phyloP scores from a whole-genome alignment of 2,329 filamentous ascomycete genomes.

The Esteya vermicola region DNA sequence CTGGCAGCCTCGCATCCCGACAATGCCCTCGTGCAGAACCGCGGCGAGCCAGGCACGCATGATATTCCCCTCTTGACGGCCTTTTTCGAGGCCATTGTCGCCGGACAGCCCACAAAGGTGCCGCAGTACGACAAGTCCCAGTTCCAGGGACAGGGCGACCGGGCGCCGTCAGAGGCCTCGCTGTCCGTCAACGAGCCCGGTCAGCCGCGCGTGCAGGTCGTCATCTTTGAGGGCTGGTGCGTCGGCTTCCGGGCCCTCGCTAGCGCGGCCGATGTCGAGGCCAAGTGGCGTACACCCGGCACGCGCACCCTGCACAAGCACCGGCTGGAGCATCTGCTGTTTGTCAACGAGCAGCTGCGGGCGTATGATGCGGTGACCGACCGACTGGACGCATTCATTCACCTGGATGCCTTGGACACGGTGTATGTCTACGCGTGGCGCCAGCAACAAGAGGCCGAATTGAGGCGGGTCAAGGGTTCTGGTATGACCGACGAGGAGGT shows the following conservation, averaged over 20 bases:
- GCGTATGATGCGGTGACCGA: conserved; percentile 34
- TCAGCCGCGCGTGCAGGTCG: conserved; percentile 38
- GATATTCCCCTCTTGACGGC: conserved; percentile 50
- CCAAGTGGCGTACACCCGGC: conserved; percentile 22
- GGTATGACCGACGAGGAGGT: conserved; percentile 80
- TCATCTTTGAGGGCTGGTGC: conserved; percentile 86
- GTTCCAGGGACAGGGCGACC: conserved; percentile 63
- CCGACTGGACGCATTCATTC: conserved; percentile 38
- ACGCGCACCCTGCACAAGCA: conserved; percentile 29
- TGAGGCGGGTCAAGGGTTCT: conserved; percentile 50
- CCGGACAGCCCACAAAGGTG: conserved; percentile 37
- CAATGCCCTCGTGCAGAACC: conserved; percentile 66
- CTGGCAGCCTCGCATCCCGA: conserved; percentile 50
- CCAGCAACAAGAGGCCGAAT: conserved; percentile 59
- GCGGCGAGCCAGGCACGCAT: conserved; percentile 67
- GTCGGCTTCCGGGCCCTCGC: conserved; percentile 63
- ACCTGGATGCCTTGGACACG: conserved; percentile 55
- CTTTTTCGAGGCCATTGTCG: conserved; percentile 47
- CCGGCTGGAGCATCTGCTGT: conserved; percentile 31
- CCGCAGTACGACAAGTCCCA: conserved; percentile 77
- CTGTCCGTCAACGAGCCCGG: conserved; percentile 33
- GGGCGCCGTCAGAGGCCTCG: conserved; percentile 46
- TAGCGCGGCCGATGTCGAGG: conserved; percentile 29
- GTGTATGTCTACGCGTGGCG: conserved; percentile 76
- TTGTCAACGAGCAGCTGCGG: conserved; percentile 32